Evolutionary conservation across 352 stramenopile genomes (phyloP).

Genomic region (Phytophthora aleatoria): DNA sequence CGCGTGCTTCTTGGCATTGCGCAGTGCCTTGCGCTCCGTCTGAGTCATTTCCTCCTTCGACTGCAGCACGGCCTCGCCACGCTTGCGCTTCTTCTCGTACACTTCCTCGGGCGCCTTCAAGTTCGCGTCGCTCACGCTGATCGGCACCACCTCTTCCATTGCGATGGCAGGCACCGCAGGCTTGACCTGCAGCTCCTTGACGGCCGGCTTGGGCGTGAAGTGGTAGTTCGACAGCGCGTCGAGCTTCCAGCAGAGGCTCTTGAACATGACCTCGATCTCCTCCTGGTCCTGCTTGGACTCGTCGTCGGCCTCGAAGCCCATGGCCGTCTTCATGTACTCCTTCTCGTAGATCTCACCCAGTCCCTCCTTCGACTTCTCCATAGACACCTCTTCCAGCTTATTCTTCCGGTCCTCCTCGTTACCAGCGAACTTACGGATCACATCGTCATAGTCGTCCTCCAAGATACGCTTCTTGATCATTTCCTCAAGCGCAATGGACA

Average conservation of each 20-base stretch:
- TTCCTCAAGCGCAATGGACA: slow-evolving; percentile 92
- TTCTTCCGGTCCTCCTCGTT: slow-evolving; percentile 81
- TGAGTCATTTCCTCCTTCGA: slow-evolving; percentile 90
- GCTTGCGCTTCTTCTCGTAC: slow-evolving; percentile 89
- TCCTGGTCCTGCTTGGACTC: slow-evolving; percentile 93
- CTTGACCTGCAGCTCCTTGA: slow-evolving; percentile 91
- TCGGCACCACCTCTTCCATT: slow-evolving; percentile 86
- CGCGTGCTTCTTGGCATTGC: slow-evolving; percentile 91
- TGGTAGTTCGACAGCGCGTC: slow-evolving; percentile 96
- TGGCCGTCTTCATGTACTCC: slow-evolving; percentile 95
- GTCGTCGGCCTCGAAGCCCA: slow-evolving; percentile 92
- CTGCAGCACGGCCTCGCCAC: slow-evolving; percentile 77
- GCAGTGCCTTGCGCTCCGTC: slow-evolving; percentile 83
- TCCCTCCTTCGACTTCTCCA: slow-evolving; percentile 91
- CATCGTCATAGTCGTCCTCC: slow-evolving; percentile 95
- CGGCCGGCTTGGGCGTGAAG: slow-evolving; percentile 93
- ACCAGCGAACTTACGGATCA: slow-evolving; percentile 88
- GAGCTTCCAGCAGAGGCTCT: slow-evolving; percentile 94
- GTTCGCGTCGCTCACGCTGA: slow-evolving; percentile 86
- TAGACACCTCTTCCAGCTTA: slow-evolving; percentile 93
- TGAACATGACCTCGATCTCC: slow-evolving; percentile 95
- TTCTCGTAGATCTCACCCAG: slow-evolving; percentile 95
- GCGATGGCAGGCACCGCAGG: slow-evolving; percentile 79
- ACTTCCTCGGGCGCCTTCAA: slow-evolving; percentile 84
- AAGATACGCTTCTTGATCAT: slow-evolving; percentile 95